Conservation (phyloP, 495 filamentous ascomycete species). For the Polyplosphaeria fusca region DNA sequence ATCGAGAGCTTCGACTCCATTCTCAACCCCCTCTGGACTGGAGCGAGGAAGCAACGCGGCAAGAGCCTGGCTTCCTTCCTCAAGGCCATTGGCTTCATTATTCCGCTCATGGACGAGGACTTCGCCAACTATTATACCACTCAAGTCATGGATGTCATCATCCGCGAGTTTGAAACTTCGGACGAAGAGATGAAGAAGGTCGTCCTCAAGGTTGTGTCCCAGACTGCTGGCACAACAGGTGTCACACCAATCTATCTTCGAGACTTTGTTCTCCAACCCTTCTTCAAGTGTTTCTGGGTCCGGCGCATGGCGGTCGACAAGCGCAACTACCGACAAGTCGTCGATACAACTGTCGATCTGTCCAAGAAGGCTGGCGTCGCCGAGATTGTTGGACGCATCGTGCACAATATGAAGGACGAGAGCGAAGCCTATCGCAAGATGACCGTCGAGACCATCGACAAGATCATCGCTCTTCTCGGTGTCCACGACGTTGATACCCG, state of each 20-base stretch:
- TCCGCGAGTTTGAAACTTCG: constrained; percentile 91
- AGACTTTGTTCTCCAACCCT: constrained; percentile 89
- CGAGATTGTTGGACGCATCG: constrained; percentile 90
- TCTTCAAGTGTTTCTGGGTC: constrained; percentile 99
- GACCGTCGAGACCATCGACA: constrained; percentile 96
- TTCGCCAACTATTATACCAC: constrained; percentile 98
- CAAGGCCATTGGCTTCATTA: constrained; percentile 97
- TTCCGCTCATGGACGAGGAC: constrained; percentile 98
- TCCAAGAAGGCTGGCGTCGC: constrained; percentile 95
- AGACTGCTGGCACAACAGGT: constrained; percentile 90
- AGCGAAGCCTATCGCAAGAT: constrained; percentile 98
- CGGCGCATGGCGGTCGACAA: constrained; percentile 94
- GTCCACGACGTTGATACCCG: constrained; percentile 91
- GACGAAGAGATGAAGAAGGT: constrained; percentile 99
- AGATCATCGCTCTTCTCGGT: constrained; percentile 86
- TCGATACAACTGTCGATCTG: constrained; percentile 96
- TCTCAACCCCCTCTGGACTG: constrained; percentile 94
- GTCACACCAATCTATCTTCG: constrained; percentile 93
- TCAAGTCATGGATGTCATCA: constrained; percentile 97
- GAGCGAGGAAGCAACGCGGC: constrained; percentile 89
- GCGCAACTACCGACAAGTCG: constrained; percentile 93
- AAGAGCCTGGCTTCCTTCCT: constrained; percentile 95
- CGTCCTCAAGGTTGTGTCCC: constrained; percentile 94
- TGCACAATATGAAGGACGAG: constrained; percentile 95
- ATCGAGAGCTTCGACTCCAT: constrained; percentile 99